Conservation (phyloP, 345 rosid species). For the Eucalyptus camaldulensis region DNA sequence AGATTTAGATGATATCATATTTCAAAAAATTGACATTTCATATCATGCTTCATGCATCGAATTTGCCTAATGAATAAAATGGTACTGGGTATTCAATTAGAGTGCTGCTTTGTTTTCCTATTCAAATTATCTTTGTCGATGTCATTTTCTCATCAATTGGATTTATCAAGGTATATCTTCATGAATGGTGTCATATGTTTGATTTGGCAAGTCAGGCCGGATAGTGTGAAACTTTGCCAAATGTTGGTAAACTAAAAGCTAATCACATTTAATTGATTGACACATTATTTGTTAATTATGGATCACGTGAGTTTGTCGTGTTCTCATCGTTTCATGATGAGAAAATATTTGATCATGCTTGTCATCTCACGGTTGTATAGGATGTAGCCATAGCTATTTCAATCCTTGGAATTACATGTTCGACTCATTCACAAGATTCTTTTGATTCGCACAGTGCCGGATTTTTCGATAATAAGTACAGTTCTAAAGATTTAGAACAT, state of each 20-base stretch:
- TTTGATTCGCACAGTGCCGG: accelerated
- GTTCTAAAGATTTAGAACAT: not conserved
- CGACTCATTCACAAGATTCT: not conserved
- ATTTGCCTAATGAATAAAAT: not conserved
- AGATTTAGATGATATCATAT: not conserved
- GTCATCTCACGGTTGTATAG: not conserved
- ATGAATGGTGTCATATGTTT: not conserved
- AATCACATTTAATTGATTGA: not conserved
- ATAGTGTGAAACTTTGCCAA: not conserved
- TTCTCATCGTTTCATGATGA: not conserved
- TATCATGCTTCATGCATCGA: not conserved
- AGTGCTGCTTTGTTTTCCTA: not conserved
- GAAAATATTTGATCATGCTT: not conserved
- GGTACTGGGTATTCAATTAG: not conserved
- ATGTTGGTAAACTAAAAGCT: not conserved
- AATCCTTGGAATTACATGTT: not conserved
- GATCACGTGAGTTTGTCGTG: not conserved
- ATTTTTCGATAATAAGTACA: not conserved
- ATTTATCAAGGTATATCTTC: not conserved
- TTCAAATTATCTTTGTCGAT: not conserved
- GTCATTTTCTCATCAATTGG: not conserved
- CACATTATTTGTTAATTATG: not conserved
- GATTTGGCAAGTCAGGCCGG: not conserved
- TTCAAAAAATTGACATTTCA: not conserved
- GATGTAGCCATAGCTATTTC: not conserved